Evolutionary conservation across 495 filamentous ascomycete genomes (phyloP).

Genomic region (Hyaloscypha variabilis): DNA sequence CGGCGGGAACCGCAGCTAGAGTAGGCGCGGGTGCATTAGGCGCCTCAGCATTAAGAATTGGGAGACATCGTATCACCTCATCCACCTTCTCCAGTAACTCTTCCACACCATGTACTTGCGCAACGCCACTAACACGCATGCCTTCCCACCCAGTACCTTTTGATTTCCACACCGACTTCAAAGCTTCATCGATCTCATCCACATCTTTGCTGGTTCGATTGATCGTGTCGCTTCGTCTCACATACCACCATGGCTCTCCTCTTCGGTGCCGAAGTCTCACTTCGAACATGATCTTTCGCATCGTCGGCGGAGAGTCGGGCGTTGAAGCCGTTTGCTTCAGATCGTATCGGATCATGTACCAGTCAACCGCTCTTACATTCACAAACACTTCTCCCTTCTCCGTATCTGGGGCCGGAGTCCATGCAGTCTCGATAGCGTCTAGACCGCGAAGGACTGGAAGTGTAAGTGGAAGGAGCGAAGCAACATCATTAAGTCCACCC

Average conservation of each 20-base stretch:
- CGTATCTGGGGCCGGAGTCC: conserved; percentile 35
- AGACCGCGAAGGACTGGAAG: conserved; percentile 71
- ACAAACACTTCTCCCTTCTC: conserved; percentile 44
- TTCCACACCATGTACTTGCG: conserved; percentile 18
- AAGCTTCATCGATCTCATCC: conserved; percentile 25
- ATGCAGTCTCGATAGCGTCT: conserved; percentile 52
- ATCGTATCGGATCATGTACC: conserved; percentile 50
- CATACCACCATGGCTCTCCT: conserved; percentile 44
- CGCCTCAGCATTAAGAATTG: neutral
- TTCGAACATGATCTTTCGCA: conserved; percentile 40
- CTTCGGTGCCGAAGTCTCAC: conserved; percentile 38
- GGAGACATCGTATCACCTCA: conserved; percentile 26
- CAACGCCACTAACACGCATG: conserved; percentile 30
- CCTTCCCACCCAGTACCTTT: conserved; percentile 25
- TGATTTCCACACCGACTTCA: conserved; percentile 29
- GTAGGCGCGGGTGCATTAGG: neutral
- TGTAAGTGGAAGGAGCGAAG: conserved; percentile 59
- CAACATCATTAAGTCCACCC: conserved; percentile 57
- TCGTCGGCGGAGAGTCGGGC: neutral
- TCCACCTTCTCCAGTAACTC: conserved; percentile 27
- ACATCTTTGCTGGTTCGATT: conserved; percentile 5
- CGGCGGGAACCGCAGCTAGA: neutral
- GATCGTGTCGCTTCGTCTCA: conserved; percentile 19
- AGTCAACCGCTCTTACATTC: conserved; percentile 46
- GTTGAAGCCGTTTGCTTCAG: conserved; percentile 30